phyloP scores from a whole-genome alignment of 2,329 filamentous ascomycete genomes.

The Peltaster fructicola region DNA sequence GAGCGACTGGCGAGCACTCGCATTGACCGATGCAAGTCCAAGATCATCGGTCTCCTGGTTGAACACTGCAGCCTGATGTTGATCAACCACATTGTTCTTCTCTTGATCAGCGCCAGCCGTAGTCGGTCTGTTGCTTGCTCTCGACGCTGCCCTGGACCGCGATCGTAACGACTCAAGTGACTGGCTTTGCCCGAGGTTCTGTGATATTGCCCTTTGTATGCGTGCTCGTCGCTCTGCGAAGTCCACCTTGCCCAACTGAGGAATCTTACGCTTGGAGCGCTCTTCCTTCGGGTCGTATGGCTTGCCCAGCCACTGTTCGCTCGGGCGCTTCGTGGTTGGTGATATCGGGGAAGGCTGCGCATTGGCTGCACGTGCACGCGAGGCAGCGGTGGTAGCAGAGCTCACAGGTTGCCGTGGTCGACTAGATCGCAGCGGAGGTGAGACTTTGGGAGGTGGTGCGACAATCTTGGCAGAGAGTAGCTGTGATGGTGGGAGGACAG shows the following conservation, averaged over 20 bases:
- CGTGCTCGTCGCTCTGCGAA: constrained; percentile 67
- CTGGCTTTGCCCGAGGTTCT: constrained; percentile 53
- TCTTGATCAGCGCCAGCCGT: constrained; percentile 7
- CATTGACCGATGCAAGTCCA: constrained; percentile 1
- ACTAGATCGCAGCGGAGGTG: constrained; percentile 64
- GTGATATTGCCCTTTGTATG: constrained; percentile 72
- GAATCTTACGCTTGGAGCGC: constrained; percentile 26
- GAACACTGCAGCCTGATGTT: constrained; percentile 5
- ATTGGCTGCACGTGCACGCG: constrained; percentile 42
- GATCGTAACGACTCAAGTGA: constrained; percentile 31
- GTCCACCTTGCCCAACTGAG: constrained; percentile 59
- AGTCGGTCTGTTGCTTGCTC: constrained; percentile 26
- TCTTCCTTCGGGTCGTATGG: constrained; percentile 60
- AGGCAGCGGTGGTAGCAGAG: constrained; percentile 52
- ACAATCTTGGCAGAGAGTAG: constrained; percentile 55
- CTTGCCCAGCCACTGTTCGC: constrained; percentile 45
- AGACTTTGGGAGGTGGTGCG: constrained; percentile 51
- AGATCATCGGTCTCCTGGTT: constrained; percentile 5
- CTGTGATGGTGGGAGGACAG: constrained; percentile 13
- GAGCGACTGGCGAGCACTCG: constrained; percentile 7
- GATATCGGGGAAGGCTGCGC: constrained; percentile 13
- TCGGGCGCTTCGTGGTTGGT: constrained; percentile 19
- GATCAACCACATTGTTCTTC: constrained; percentile 3
- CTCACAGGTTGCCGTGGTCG: constrained; percentile 66
- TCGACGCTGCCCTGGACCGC: constrained; percentile 6